phyloP scores from a whole-genome alignment of 768 basidiomycete species.

The Lactifluus volemus region DNA sequence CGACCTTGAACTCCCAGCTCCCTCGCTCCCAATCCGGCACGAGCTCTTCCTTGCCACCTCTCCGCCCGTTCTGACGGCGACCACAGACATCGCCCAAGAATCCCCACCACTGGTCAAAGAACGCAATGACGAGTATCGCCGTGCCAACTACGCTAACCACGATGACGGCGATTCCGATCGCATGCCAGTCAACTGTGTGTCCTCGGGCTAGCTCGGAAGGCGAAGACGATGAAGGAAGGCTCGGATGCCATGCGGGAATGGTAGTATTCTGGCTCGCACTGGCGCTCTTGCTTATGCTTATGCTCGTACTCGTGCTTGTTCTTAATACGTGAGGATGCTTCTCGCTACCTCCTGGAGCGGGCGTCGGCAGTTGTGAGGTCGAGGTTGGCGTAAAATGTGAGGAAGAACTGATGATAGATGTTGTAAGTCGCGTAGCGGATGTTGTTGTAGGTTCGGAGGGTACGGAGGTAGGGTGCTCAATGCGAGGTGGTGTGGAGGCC shows the following conservation, averaged over 20 bases:
- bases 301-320: background rate
- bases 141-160: conserved; percentile 50
- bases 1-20: conserved; percentile 42
- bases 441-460: background rate
- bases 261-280: background rate
- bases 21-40: conserved; percentile 56
- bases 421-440: background rate
- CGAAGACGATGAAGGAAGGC: background rate
- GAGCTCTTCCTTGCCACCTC: conserved; percentile 40
- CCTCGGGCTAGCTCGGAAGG: conserved; percentile 9
- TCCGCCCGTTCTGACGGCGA: conserved; percentile 25
- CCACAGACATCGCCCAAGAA: conserved; percentile 45
- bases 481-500: conserved; percentile 9
- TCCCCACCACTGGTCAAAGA: conserved; percentile 65
- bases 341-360: background rate
- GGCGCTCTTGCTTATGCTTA: background rate
- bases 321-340: background rate
- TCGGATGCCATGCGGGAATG: background rate
- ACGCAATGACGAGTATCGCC: conserved; percentile 48
- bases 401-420: background rate
- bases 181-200: conserved; percentile 44
- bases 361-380: background rate
- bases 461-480: background rate
- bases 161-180: conserved; percentile 59
- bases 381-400: background rate